phyloP scores from a whole-genome alignment of 441 rosid genomes.

The Manihot esculenta region DNA sequence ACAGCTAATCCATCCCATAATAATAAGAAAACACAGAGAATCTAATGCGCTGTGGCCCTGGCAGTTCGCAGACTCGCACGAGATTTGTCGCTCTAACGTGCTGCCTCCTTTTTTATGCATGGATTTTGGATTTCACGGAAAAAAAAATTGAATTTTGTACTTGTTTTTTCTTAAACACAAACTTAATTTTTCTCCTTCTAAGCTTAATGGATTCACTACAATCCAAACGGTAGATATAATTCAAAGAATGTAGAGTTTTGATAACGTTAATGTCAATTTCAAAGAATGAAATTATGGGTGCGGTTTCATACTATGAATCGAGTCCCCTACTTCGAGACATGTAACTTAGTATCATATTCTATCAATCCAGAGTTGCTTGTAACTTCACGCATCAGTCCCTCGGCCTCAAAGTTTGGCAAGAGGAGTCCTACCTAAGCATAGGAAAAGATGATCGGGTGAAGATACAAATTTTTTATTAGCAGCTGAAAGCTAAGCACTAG shows the following conservation, averaged over 20 bases:
- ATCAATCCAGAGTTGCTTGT: not conserved
- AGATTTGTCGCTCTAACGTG: not conserved
- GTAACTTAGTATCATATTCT: not conserved
- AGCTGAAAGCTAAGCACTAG: too few relatives aligned
- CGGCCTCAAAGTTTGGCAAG: not conserved
- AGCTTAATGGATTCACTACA: too few relatives aligned
- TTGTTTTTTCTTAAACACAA: too few relatives aligned
- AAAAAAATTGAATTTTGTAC: too few relatives aligned
- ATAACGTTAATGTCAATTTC: not conserved
- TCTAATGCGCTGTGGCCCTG: constrained; percentile 8
- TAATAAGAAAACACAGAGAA: not conserved
- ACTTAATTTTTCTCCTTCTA: too few relatives aligned
- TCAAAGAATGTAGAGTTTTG: constrained; percentile 6
- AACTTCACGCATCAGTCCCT: too few relatives aligned
- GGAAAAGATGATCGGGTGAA: not conserved
- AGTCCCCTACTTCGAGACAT: not conserved
- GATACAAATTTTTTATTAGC: too few relatives aligned
- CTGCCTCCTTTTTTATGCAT: not conserved
- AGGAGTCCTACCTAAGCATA: not conserved
- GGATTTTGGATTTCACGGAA: not conserved
- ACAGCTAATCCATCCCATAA: not conserved
- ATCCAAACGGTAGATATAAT: not conserved
- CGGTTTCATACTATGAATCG: constrained; percentile 7
- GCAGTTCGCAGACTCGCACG: not conserved
- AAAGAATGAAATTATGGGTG: constrained; percentile 1